Conservation (phyloP, 176 grass and related monocot species). For the Zizania latifolia region DNA sequence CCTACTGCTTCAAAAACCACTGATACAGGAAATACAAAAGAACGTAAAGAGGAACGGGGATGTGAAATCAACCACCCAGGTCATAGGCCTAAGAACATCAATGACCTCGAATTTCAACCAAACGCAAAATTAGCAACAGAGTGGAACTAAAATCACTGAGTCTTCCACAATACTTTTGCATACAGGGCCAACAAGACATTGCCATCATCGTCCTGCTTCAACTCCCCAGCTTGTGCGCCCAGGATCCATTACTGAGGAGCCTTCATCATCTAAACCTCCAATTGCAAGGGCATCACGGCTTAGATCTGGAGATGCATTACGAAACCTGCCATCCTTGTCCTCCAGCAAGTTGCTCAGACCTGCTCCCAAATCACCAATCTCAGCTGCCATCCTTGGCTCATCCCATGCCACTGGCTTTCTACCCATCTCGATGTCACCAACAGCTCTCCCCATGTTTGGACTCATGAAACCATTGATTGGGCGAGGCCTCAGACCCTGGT, state of each 20-base stretch:
- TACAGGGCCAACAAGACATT: slow-evolving; percentile 19
- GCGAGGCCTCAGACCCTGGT: slow-evolving; percentile 52
- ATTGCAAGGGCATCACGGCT: slow-evolving; percentile 52
- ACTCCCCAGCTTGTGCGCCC: slow-evolving; percentile 64
- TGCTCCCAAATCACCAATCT: slow-evolving; percentile 62
- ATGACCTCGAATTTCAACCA: slow-evolving; percentile 13
- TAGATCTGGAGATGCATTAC: slow-evolving; percentile 48
- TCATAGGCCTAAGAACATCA: slow-evolving; percentile 40
- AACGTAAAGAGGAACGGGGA: too few species aligned
- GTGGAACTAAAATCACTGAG: slow-evolving; percentile 29
- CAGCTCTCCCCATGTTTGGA: slow-evolving; percentile 82
- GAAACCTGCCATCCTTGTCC: slow-evolving; percentile 64
- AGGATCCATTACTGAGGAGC: slow-evolving; percentile 43
- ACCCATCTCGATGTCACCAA: slow-evolving; percentile 78
- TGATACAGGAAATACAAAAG: slow-evolving; percentile 26
- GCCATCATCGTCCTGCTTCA: slow-evolving; percentile 41
- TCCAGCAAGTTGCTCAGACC: slow-evolving; percentile 62
- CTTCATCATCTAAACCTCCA: slow-evolving; percentile 42
- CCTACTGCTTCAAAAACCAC: slow-evolving; percentile 29
- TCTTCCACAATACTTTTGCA: slow-evolving; percentile 4
- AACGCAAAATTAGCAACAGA: slow-evolving; percentile 26
- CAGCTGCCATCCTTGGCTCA: slow-evolving; percentile 64
- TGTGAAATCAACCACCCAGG: background rate
- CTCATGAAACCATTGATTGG: slow-evolving; percentile 70
- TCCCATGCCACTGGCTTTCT: slow-evolving; percentile 91